Conservation (phyloP, 2,329 filamentous ascomycete genomes). For the Clonostachys byssicola region DNA sequence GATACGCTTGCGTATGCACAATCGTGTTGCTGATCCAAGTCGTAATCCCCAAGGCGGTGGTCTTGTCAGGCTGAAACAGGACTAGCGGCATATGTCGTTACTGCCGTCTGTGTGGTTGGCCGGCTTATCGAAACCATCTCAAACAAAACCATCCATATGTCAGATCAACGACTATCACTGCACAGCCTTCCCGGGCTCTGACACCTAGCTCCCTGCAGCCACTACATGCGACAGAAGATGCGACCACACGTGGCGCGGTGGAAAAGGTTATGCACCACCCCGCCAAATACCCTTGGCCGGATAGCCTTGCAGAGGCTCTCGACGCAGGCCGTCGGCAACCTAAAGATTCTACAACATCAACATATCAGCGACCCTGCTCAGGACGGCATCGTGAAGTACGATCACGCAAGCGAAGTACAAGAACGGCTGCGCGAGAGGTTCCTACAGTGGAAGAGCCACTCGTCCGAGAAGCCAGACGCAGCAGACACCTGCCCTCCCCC, state of each 20-base stretch:
- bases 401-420: conserved; percentile 21
- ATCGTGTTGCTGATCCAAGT: no score
- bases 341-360: conserved; percentile 17
- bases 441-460: conserved; percentile 12
- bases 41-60: no score
- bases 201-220: no score
- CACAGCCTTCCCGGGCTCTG: no score
- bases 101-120: no score
- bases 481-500: conserved; percentile 49
- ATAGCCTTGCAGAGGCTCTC: background rate
- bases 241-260: background rate
- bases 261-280: background rate
- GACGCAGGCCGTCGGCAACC: background rate
- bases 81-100: no score
- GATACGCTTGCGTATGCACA: no score
- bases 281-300: background rate
- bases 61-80: no score
- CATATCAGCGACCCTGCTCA: conserved; percentile 16
- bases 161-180: no score
- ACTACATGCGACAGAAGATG: no score
- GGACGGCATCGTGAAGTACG: conserved; percentile 19
- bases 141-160: no score
- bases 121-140: no score
- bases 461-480: background rate
- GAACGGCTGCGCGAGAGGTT: conserved; percentile 1